Percentiles rank a stretch among this genome's conserved stretches.
Conservation (phyloP, 2,329 filamentous ascomycete species). For the Clonostachys rosea region DNA sequence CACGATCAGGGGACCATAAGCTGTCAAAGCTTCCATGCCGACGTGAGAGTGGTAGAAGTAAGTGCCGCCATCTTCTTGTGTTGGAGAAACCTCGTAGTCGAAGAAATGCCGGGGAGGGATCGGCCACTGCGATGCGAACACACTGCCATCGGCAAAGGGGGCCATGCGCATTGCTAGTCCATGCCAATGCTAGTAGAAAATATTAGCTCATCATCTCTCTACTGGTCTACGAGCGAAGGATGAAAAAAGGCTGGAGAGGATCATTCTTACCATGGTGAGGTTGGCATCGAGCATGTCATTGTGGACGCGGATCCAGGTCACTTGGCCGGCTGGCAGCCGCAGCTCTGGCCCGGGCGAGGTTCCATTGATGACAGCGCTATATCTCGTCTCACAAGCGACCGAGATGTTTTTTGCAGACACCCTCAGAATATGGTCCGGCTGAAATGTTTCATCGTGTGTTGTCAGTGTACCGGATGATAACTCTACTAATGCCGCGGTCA, state of each 20-base stretch:
- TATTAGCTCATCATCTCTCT: background rate
- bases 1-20: constrained; percentile 54
- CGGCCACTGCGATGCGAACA: constrained; percentile 59
- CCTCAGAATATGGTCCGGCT: constrained; percentile 40
- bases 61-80: constrained; percentile 49
- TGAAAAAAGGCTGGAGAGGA: background rate
- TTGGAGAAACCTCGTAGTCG: constrained; percentile 59
- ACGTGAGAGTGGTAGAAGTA: constrained; percentile 69
- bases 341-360: constrained; percentile 45
- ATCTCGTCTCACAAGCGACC: constrained; percentile 7
- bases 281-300: constrained; percentile 49
- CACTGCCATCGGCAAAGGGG: constrained; percentile 61
- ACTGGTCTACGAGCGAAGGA: background rate
- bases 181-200: constrained; percentile 55
- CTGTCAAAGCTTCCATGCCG: constrained; percentile 55
- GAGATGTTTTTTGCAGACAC: constrained; percentile 31
- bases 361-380: constrained; percentile 39
- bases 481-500: no score
- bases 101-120: constrained; percentile 59
- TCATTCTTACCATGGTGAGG: constrained; percentile 45
- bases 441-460: constrained; percentile 18
- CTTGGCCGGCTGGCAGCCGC: constrained; percentile 35
- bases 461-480: background rate
- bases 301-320: constrained; percentile 53
- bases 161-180: constrained; percentile 54